phyloP scores from a whole-genome alignment of 2,329 filamentous ascomycete species.

The Microdochium nivale region DNA sequence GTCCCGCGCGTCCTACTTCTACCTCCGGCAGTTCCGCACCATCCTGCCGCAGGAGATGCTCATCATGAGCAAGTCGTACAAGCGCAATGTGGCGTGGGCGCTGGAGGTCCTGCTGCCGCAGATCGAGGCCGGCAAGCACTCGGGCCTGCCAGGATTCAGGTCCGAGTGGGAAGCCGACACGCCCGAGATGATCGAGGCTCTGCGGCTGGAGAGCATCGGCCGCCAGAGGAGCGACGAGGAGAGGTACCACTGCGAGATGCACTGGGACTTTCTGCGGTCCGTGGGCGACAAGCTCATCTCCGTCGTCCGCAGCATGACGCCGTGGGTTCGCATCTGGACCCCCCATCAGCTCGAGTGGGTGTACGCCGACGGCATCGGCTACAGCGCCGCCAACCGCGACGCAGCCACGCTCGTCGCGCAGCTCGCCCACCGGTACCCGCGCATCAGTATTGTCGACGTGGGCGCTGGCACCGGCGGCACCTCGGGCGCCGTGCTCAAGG shows the following conservation, averaged over 20 bases:
- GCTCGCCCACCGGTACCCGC: background rate
- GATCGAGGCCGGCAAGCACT: background rate
- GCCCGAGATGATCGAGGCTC: background rate
- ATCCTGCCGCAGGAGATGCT: background rate
- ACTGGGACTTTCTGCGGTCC: background rate
- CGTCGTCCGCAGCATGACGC: background rate
- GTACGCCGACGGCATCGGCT: background rate
- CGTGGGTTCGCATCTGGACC: background rate
- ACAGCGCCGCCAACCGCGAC: background rate
- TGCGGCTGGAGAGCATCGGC: background rate
- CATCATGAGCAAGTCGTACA: background rate
- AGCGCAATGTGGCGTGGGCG: background rate
- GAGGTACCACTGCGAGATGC: background rate
- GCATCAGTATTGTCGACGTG: background rate
- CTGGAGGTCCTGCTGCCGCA: background rate
- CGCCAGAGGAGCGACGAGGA: background rate
- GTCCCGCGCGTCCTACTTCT: background rate
- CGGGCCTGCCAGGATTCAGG: background rate
- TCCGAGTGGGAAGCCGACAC: background rate
- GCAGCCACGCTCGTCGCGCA: background rate
- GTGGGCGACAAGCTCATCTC: background rate
- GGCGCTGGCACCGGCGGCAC: background rate
- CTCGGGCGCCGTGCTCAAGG: constrained; percentile 1
- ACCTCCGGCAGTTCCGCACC: background rate
- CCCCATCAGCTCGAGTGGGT: background rate